Evolutionary conservation across 1,139 yeast genomes (phyloP).

Genomic region (Diutina scorzettiae): DNA sequence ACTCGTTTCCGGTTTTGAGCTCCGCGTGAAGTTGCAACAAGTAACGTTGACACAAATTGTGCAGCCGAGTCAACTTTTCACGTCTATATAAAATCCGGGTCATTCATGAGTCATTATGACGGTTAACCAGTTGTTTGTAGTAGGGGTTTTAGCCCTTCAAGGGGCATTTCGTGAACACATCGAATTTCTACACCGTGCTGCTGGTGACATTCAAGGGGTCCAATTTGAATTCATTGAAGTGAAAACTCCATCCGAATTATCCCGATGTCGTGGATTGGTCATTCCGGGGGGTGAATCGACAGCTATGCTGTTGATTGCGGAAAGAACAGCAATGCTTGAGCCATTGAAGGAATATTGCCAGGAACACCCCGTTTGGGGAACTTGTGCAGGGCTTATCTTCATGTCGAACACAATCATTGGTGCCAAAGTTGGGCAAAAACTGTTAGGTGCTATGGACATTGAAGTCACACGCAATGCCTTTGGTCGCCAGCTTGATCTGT

Average conservation of each 20-base stretch:
- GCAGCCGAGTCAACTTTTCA: no score
- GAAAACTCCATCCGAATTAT: conserved; percentile 38
- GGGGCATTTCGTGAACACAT: conserved; percentile 74
- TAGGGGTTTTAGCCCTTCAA: conserved; percentile 72
- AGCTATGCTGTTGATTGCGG: conserved; percentile 61
- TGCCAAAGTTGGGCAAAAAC: conserved; percentile 46
- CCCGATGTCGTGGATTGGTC: conserved; percentile 45
- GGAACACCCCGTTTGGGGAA: conserved; percentile 65
- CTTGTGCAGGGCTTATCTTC: conserved; percentile 76
- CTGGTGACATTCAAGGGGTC: conserved; percentile 12
- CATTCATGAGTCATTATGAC: conserved; percentile 3
- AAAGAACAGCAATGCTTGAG: conserved; percentile 45
- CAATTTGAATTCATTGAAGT: conserved; percentile 34
- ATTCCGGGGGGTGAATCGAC: conserved; percentile 83
- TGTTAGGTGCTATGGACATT: conserved; percentile 57
- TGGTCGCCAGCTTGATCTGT: conserved; percentile 69
- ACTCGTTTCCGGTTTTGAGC: no score
- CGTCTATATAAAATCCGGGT: no score
- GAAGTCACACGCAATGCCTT: conserved; percentile 63
- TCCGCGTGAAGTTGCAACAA: no score
- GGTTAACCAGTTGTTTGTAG: conserved; percentile 8
- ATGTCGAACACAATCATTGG: conserved; percentile 44
- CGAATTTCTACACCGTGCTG: conserved; percentile 33
- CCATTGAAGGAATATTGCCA: conserved; percentile 44
- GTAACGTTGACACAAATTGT: no score